Percentiles rank a stretch among this genome's conserved stretches.
Evolutionary conservation across 1,284 basidiomycete genomes (phyloP).

Genomic region (Ganoderma sinense): DNA sequence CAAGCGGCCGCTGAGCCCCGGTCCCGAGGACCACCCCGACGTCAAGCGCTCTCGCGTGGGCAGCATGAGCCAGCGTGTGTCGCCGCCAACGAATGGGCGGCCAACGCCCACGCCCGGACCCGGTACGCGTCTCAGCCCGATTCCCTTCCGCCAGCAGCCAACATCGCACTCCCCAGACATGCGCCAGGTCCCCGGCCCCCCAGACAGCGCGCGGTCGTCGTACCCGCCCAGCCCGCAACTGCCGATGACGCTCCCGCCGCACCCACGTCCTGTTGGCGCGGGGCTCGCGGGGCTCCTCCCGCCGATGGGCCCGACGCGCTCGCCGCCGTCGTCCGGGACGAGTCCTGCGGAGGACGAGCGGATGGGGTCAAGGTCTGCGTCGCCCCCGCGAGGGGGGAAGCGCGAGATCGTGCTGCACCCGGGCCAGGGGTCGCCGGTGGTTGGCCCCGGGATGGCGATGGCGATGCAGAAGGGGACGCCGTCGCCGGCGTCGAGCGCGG

Average conservation of each 20-base stretch:
- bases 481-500: slow-evolving; percentile 44
- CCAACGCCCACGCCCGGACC: slow-evolving; percentile 52
- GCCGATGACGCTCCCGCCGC: slow-evolving; percentile 67
- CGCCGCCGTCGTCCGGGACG: slow-evolving; percentile 53
- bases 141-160: slow-evolving; percentile 76
- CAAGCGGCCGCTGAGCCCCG: slow-evolving; percentile 75
- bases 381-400: slow-evolving; percentile 55
- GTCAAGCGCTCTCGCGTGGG: slow-evolving; percentile 72
- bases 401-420: slow-evolving; percentile 60
- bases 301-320: slow-evolving; percentile 54
- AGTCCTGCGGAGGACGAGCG: slow-evolving; percentile 56
- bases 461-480: slow-evolving; percentile 40
- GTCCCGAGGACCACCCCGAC: slow-evolving; percentile 60
- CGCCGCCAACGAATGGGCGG: slow-evolving; percentile 58
- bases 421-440: slow-evolving; percentile 42
- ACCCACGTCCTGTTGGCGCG: slow-evolving; percentile 73
- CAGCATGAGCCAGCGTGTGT: slow-evolving; percentile 53
- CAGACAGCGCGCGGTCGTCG: slow-evolving; percentile 38
- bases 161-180: slow-evolving; percentile 63
- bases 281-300: slow-evolving; percentile 43
- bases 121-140: slow-evolving; percentile 73
- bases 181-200: slow-evolving; percentile 48
- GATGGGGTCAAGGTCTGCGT: slow-evolving; percentile 40
- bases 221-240: slow-evolving; percentile 62
- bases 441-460: slow-evolving; percentile 7